A percentile compares a stretch with the other conserved stretches of the same genome.
Conservation (phyloP, 2,329 filamentous ascomycete species). For the Lachnellula suecica region DNA sequence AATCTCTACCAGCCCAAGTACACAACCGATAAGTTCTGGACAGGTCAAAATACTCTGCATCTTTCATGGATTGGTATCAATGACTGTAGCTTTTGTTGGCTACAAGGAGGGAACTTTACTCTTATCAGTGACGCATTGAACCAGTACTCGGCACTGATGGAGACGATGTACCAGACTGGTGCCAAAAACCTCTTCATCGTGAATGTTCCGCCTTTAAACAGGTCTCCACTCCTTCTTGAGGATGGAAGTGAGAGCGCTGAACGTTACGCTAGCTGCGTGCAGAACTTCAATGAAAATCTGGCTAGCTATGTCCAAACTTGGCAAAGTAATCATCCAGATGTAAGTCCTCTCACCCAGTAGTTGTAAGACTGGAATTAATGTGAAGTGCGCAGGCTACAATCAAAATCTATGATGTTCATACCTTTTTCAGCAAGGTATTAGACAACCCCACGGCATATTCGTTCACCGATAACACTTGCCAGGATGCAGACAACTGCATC, state of each 20-base stretch:
- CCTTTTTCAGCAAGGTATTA: constrained; percentile 6
- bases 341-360: background rate
- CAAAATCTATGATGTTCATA: constrained; percentile 7
- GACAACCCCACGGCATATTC: constrained; percentile 6
- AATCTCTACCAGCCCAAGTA: constrained; percentile 10
- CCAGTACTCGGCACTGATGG: background rate
- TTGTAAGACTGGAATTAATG: background rate
- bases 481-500: constrained; percentile 1
- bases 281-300: constrained; percentile 8
- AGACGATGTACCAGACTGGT: constrained; percentile 9
- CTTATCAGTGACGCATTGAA: background rate
- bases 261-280: background rate
- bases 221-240: constrained; percentile 5
- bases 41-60: constrained; percentile 39
- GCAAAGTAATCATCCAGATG: constrained; percentile 6
- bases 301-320: background rate
- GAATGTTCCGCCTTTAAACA: constrained; percentile 7
- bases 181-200: constrained; percentile 8
- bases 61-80: constrained; percentile 53
- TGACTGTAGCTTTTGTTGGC: constrained; percentile 35
- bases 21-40: constrained; percentile 35
- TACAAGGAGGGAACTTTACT: background rate
- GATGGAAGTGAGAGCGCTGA: background rate
- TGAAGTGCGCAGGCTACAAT: constrained; percentile 1
- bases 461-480: constrained; percentile 2